phyloP scores from a whole-genome alignment of 176 grass and related monocot genomes.

The Cenchrus americanus region DNA sequence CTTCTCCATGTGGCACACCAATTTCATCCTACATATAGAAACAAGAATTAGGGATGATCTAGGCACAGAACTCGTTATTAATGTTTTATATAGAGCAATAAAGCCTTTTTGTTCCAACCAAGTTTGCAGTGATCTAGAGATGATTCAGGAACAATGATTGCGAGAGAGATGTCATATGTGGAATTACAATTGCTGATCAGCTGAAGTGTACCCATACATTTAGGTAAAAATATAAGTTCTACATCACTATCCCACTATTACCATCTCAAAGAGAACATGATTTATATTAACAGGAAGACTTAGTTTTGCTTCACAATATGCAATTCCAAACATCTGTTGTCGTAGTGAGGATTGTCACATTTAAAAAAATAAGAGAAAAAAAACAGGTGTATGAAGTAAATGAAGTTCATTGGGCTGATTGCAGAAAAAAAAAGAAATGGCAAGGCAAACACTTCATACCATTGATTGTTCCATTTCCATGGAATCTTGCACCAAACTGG shows the following conservation, averaged over 20 bases:
- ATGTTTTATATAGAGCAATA: not conserved
- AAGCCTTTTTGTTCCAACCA: not conserved
- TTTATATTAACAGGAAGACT: not conserved
- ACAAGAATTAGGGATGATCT: slow-evolving; percentile 17
- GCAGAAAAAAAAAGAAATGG: not conserved
- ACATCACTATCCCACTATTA: not conserved
- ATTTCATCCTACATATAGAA: slow-evolving; percentile 27
- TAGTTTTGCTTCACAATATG: not conserved
- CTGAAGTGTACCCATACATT: not conserved
- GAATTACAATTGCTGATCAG: slow-evolving; percentile 1
- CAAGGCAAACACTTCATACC: not conserved
- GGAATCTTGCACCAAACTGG: not conserved
- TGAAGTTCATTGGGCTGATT: not conserved
- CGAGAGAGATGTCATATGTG: not conserved
- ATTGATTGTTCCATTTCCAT: slow-evolving; percentile 12
- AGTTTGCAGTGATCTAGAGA: not conserved
- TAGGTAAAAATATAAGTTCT: not conserved
- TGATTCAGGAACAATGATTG: not conserved
- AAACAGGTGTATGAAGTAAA: not conserved
- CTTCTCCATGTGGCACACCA: slow-evolving; percentile 1
- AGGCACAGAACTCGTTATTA: not conserved
- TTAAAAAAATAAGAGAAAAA: not conserved
- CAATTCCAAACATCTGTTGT: not conserved
- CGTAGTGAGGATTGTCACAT: not conserved
- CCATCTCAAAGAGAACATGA: not conserved